These are phyloP conservation scores for Aspergillus fischeri DNA, from an alignment of 2,329 filamentous ascomycete genomes.

Conservation along the genomic window DNA sequence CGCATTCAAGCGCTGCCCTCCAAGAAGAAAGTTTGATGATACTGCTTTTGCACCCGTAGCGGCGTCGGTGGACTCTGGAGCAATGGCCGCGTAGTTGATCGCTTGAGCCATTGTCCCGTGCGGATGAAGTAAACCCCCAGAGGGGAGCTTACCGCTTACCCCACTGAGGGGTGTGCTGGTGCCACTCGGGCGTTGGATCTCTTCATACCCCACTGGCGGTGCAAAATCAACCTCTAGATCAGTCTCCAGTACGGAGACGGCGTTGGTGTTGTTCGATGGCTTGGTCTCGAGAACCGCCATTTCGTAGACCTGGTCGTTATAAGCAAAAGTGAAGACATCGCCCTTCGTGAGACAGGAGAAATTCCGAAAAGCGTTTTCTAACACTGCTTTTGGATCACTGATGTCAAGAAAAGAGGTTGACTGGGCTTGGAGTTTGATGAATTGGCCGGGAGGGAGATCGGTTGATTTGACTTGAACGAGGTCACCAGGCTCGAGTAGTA, in stretches of 20 bases:
- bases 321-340: conserved; percentile 92
- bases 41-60: conserved; percentile 59
- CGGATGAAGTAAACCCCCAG: conserved; percentile 71
- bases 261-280: conserved; percentile 75
- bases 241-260: conserved; percentile 88
- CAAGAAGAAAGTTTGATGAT: conserved; percentile 73
- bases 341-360: conserved; percentile 91
- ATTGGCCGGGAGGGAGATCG: conserved; percentile 79
- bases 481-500: conserved; percentile 85
- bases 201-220: conserved; percentile 87
- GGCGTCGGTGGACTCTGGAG: conserved; percentile 67
- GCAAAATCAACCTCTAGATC: conserved; percentile 97
- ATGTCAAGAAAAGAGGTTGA: conserved; percentile 93
- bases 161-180: conserved; percentile 77
- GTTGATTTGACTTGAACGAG: conserved; percentile 94
- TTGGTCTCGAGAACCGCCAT: conserved; percentile 93
- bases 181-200: conserved; percentile 74
- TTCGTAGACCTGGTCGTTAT: conserved; percentile 91
- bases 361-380: conserved; percentile 93
- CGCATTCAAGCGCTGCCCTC: conserved; percentile 74
- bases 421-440: conserved; percentile 96
- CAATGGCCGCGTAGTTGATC: conserved; percentile 94
- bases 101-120: conserved; percentile 94
- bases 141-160: conserved; percentile 57
- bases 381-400: conserved; percentile 91